These are phyloP conservation scores for Trichoderma sp. DNA, from an alignment of 2,329 filamentous ascomycete genomes.

Conservation along the genomic window DNA sequence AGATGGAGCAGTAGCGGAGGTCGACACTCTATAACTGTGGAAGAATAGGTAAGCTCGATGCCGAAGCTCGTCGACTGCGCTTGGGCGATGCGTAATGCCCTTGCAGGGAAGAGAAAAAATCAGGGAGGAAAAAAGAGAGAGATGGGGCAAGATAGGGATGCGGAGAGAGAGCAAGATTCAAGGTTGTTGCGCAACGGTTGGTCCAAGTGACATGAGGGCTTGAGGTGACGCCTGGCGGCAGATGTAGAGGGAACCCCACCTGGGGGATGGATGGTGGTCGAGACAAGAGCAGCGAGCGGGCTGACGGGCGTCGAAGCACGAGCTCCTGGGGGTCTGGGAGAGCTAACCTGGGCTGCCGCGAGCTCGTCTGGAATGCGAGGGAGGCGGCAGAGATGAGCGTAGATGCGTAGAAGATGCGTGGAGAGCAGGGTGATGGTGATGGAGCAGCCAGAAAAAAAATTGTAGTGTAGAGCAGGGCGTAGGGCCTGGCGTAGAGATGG, in stretches of 20 bases:
- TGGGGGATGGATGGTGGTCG: constrained; percentile 32
- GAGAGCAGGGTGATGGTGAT: neutral
- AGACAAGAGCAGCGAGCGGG: constrained; percentile 30
- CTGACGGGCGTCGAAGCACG: constrained; percentile 19
- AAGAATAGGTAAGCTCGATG: constrained; percentile 18
- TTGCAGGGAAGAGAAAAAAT: neutral
- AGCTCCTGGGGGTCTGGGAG: constrained; percentile 10
- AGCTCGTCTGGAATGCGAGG: constrained; percentile 15
- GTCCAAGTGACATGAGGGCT: constrained; percentile 17
- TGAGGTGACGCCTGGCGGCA: constrained; percentile 22
- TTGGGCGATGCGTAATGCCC: neutral
- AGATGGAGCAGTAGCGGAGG: constrained; percentile 7
- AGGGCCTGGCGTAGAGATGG: neutral
- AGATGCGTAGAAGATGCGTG: neutral
- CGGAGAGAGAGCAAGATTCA: constrained; percentile 16
- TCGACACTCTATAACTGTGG: neutral
- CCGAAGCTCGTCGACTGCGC: neutral
- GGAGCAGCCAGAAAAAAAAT: neutral
- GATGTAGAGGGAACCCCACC: constrained; percentile 35
- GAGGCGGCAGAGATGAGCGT: neutral
- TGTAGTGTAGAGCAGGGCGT: neutral
- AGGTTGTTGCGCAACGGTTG: constrained; percentile 23
- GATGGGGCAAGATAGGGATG: constrained; percentile 19
- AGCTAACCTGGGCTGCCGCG: constrained; percentile 11
- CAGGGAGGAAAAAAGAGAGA: neutral